Evolutionary conservation across 345 rosid genomes (phyloP), one percentile per base, ranked within the genome.

Genomic region (Bruguiera gymnorhiza): DNA sequence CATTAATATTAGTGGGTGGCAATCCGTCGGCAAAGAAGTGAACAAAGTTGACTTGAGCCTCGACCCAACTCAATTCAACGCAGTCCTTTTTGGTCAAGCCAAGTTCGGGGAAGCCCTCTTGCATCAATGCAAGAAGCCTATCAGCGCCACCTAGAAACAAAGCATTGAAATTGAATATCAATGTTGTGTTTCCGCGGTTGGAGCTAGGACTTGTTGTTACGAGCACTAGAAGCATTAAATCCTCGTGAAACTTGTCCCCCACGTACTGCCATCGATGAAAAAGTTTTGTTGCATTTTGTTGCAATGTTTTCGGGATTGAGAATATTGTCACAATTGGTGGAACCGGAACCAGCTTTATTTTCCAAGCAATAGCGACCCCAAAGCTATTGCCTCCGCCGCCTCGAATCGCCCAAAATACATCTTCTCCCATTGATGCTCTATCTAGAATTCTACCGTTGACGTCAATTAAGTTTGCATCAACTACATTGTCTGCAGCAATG

Each of bases 31-130:
- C 56, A 23, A 20, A n/a, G 24, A n/a, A 2, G 5, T 0, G 6
- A 6, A 11, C 57, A n/a, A 53, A 53, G 26, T 8, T 53, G 57
- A 53, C 57, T 2, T 30, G 26, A 18, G 56, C 26, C 6, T 46
- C 56, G 36, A 64, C 26, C 67, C 67, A 64, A 18, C 67, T 64
- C 67, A 64, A 46, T 64, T 64, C 56, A 43, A 6, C 26, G 67
- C 67, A 64, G 26, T 46, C 56, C 4, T 64, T 21, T 2, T 18
- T 46, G n/a, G 18, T 11, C 56, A 64, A 46, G 46, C 67, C 56
- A 64, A 64, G 56, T 9, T 46, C 67, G 19, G 55, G 54, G 27
- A 64, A 64, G 11, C 54, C 46, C 54, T 64, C 4, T 18, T 64
- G 34, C 23, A 64, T 64, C 10, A 15, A 23, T 13, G 56, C 7